Conservation (phyloP, 2,329 filamentous ascomycete species). For the Emmonsiellopsis sp. region DNA sequence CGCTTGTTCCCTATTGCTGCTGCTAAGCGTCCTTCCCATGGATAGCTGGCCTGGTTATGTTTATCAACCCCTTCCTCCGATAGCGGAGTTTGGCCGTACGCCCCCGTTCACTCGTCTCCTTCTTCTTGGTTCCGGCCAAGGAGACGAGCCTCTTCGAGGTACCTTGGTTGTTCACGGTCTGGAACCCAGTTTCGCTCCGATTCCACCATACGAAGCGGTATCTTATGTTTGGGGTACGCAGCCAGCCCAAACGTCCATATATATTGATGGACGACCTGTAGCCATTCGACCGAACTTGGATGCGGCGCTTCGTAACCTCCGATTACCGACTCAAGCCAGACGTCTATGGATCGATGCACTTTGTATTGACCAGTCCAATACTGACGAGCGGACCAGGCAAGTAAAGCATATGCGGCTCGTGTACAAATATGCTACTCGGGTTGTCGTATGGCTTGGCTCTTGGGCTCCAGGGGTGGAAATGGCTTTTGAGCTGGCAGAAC, state of each 20-base stretch:
- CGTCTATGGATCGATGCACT: slow-evolving; percentile 11
- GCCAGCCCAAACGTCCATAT: background rate
- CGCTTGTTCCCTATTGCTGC: background rate
- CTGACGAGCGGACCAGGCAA: slow-evolving; percentile 8
- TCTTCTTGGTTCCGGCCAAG: background rate
- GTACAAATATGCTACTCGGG: slow-evolving; percentile 8
- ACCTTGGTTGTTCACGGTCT: background rate
- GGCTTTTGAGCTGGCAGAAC: slow-evolving; percentile 4
- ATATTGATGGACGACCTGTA: background rate
- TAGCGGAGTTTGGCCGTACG: background rate
- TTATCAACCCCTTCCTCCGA: slow-evolving; percentile 1
- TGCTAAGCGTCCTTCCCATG: background rate
- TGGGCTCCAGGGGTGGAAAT: slow-evolving; percentile 2
- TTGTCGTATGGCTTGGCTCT: slow-evolving; percentile 9
- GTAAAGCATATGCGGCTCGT: slow-evolving; percentile 9
- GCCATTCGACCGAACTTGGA: slow-evolving; percentile 1
- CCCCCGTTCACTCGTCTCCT: slow-evolving; percentile 4
- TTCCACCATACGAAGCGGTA: slow-evolving; percentile 1
- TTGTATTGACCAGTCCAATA: slow-evolving; percentile 11
- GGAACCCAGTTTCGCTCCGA: background rate
- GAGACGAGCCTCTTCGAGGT: slow-evolving; percentile 1
- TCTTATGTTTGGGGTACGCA: slow-evolving; percentile 5
- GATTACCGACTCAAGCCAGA: background rate
- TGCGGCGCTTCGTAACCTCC: slow-evolving; percentile 3
- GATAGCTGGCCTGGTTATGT: background rate